A percentile compares a stretch with the other conserved stretches of the same genome.
Conservation (phyloP, 2,329 filamentous ascomycete genomes). For the Ceratocystis cubensis region DNA sequence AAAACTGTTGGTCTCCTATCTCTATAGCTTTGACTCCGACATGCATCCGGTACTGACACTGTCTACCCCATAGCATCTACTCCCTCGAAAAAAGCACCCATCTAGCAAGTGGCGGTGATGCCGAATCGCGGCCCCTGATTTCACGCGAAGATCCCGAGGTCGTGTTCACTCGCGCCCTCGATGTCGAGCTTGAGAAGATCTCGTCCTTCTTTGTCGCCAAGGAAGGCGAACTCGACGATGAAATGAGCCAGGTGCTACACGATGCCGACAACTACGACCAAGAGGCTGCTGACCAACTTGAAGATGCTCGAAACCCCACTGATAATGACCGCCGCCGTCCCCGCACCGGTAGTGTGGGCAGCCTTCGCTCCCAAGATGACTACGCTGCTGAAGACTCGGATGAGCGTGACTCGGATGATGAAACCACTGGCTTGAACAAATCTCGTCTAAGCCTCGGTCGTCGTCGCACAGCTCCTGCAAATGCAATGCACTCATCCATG, state of each 20-base stretch:
- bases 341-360: conserved; percentile 30
- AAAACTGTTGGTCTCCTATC: conserved; percentile 59
- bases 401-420: conserved; percentile 51
- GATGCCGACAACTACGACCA: conserved; percentile 60
- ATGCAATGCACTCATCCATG: conserved; percentile 25
- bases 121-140: conserved; percentile 76
- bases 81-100: conserved; percentile 67
- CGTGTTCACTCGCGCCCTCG: conserved; percentile 68
- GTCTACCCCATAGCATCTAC: conserved; percentile 58
- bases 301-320: conserved; percentile 26
- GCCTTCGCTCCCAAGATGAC: conserved; percentile 38
- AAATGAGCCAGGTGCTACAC: conserved; percentile 61
- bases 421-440: conserved; percentile 42
- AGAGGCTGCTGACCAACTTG: conserved; percentile 37
- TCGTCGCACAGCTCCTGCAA: conserved; percentile 13
- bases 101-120: conserved; percentile 51
- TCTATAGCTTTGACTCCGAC: not conserved
- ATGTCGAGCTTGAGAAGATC: conserved; percentile 87
- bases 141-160: conserved; percentile 61
- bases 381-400: conserved; percentile 47
- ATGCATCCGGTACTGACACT: not conserved
- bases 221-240: conserved; percentile 73
- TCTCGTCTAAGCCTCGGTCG: conserved; percentile 32
- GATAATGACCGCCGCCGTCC: conserved; percentile 22
- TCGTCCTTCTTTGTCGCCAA: conserved; percentile 82